A percentile compares a stretch with the other conserved stretches of the same genome.
Conservation (phyloP, 2,329 filamentous ascomycete species). For the Fusarium sp. region DNA sequence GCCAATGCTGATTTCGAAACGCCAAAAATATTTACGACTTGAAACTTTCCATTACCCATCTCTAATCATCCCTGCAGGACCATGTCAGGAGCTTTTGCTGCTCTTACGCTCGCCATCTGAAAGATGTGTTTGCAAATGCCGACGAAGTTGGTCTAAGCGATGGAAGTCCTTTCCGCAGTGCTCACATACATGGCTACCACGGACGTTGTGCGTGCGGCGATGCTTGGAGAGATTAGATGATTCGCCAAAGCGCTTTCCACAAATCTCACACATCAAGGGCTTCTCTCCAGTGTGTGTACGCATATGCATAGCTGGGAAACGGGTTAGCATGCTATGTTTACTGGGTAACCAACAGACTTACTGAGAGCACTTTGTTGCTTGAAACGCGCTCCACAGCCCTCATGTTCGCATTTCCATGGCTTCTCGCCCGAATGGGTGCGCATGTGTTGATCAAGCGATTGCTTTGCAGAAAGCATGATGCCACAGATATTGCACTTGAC, state of each 20-base stretch:
- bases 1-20: conserved; percentile 21
- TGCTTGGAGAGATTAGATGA: conserved; percentile 76
- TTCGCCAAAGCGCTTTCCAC: conserved; percentile 70
- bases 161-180: conserved; percentile 69
- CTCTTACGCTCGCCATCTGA: conserved; percentile 30
- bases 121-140: conserved; percentile 59
- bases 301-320: conserved; percentile 69
- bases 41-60: neutral
- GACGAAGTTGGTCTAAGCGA: conserved; percentile 69
- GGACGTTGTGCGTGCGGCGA: conserved; percentile 68
- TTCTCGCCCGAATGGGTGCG: conserved; percentile 74
- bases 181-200: conserved; percentile 63
- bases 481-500: conserved; percentile 67
- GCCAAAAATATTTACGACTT: conserved; percentile 10
- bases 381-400: conserved; percentile 68
- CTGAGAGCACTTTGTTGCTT: conserved; percentile 75
- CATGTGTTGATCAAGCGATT: conserved; percentile 75
- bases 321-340: conserved; percentile 30
- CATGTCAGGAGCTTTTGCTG: conserved; percentile 30
- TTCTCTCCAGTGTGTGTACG: conserved; percentile 75
- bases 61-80: neutral
- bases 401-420: conserved; percentile 67
- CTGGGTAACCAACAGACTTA: conserved; percentile 52
- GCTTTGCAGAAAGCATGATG: conserved; percentile 71
- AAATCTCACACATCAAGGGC: conserved; percentile 68